A percentile compares a stretch with the other conserved stretches of the same genome.
phyloP scores from a whole-genome alignment of 768 basidiomycete genomes.

The Terana coerulea region DNA sequence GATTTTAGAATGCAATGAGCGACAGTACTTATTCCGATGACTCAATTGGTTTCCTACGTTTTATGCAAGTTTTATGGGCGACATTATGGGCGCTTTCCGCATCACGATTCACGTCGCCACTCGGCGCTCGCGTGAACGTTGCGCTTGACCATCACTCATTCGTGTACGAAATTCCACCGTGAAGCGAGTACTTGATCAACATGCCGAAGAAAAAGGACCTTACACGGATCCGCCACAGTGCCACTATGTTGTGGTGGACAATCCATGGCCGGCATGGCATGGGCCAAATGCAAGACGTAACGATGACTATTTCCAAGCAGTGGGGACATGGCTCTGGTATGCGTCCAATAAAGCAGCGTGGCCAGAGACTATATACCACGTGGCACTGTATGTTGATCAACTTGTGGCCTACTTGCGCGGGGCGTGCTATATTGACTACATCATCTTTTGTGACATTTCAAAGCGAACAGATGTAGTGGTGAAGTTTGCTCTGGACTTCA shows the following conservation, averaged over 20 bases:
- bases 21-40: not conserved
- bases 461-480: conserved; percentile 23
- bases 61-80: not conserved
- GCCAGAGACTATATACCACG: conserved; percentile 17
- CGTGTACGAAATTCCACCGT: not conserved
- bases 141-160: not conserved
- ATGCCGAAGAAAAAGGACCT: conserved; percentile 21
- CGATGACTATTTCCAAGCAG: conserved; percentile 15
- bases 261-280: conserved; percentile 23
- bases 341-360: conserved; percentile 15
- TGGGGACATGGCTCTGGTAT: conserved; percentile 23
- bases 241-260: conserved; percentile 24
- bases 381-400: conserved; percentile 19
- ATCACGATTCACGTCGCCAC: not conserved
- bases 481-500: conserved; percentile 16
- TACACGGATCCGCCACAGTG: conserved; percentile 23
- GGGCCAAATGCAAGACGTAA: conserved; percentile 12
- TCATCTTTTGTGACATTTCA: not conserved
- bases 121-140: too few species aligned
- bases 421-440: not conserved
- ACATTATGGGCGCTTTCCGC: not conserved
- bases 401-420: not conserved
- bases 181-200: not conserved
- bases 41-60: not conserved
- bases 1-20: not conserved